phyloP scores from a whole-genome alignment of 805 yeast species.

The Clavispora vitiphila region DNA sequence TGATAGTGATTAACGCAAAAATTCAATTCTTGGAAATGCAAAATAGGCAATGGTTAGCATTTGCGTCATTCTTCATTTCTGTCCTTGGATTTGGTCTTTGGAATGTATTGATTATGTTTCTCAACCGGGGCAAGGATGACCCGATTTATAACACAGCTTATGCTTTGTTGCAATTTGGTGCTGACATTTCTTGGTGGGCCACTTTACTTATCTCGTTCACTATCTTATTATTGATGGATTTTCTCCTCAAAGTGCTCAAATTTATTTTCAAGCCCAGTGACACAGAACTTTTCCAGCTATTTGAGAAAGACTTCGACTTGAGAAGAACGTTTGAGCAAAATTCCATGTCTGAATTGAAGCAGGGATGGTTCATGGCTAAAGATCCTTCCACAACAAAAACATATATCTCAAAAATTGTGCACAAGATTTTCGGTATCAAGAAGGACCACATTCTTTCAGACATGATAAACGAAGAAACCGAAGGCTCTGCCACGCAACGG shows the following conservation, averaged over 20 bases:
- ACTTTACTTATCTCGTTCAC: slow-evolving; percentile 51
- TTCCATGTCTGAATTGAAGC: slow-evolving; percentile 67
- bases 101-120: slow-evolving; percentile 69
- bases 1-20: slow-evolving; percentile 70
- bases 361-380: slow-evolving; percentile 68
- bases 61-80: slow-evolving; percentile 63
- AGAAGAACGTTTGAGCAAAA: slow-evolving; percentile 67
- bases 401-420: slow-evolving; percentile 7
- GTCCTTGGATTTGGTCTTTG: slow-evolving; percentile 82
- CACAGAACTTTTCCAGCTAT: slow-evolving; percentile 69
- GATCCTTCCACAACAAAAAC: slow-evolving; percentile 32
- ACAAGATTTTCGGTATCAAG: slow-evolving; percentile 20
- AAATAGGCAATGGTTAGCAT: slow-evolving; percentile 60
- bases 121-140: slow-evolving; percentile 47
- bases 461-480: slow-evolving; percentile 10
- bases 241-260: slow-evolving; percentile 54
- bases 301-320: slow-evolving; percentile 66
- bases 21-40: slow-evolving; percentile 80
- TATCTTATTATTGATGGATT: slow-evolving; percentile 63
- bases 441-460: slow-evolving; percentile 9
- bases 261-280: slow-evolving; percentile 61
- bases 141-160: slow-evolving; percentile 66
- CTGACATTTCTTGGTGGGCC: slow-evolving; percentile 86
- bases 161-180: slow-evolving; percentile 74
- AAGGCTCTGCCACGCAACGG: slow-evolving; percentile 34